These are phyloP conservation scores for Scenedesmus sp. DNA, from an alignment of 163 green algal genomes.

Conservation along the genomic window DNA sequence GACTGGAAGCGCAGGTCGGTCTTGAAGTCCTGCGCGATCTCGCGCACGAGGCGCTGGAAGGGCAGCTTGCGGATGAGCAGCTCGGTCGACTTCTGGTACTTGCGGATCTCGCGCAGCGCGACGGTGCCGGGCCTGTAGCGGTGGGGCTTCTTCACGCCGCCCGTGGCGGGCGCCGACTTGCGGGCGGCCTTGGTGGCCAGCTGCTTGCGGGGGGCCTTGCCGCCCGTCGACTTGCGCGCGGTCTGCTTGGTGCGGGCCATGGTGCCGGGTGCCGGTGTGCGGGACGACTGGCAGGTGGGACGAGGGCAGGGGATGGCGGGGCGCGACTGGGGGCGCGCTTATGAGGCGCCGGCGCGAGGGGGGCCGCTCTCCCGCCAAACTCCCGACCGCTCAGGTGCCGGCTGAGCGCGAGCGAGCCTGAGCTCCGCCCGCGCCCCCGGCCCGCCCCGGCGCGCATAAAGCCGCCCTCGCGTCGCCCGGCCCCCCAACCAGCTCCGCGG, in stretches of 20 bases:
- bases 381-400: too few relatives aligned
- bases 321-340: too few relatives aligned
- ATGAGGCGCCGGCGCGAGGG: too few relatives aligned
- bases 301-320: too few relatives aligned
- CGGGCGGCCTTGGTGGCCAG: conserved; percentile 83
- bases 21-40: conserved; percentile 99
- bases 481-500: too few relatives aligned
- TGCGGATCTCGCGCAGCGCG: conserved; percentile 92
- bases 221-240: conserved; percentile 88
- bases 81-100: conserved; percentile 98
- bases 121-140: conserved; percentile 88
- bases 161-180: conserved; percentile 74
- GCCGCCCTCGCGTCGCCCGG: too few relatives aligned
- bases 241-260: conserved; percentile 85
- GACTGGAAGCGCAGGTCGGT: conserved; percentile 89
- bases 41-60: conserved; percentile 96
- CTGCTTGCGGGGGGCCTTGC: conserved; percentile 93
- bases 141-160: conserved; percentile 89
- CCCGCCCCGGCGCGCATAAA: too few relatives aligned
- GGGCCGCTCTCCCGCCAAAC: too few relatives aligned
- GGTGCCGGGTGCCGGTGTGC: too few relatives aligned
- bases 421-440: too few relatives aligned
- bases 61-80: conserved; percentile 97
- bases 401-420: too few relatives aligned
- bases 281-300: too few relatives aligned